These are phyloP conservation scores for Phaffia tasmanica DNA, from an alignment of 768 basidiomycete genomes.

Conservation along the genomic window DNA sequence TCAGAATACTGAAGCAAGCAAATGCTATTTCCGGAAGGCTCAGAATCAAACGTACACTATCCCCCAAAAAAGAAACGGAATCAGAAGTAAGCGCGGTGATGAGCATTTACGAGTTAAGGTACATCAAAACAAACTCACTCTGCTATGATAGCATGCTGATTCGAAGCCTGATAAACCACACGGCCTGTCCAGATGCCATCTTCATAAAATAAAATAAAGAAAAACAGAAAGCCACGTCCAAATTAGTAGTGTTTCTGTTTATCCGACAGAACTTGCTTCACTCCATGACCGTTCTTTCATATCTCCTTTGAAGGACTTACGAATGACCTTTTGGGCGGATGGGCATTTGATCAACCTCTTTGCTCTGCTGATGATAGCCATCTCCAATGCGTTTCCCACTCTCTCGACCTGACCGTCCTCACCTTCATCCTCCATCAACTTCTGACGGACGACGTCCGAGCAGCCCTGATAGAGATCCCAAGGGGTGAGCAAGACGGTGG, in stretches of 20 bases:
- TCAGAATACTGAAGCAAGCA: neutral
- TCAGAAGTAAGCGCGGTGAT: neutral
- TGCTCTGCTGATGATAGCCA: constrained; percentile 72
- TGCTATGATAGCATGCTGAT: constrained; percentile 55
- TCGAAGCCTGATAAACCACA: constrained; percentile 22
- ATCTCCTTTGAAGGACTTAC: constrained; percentile 32
- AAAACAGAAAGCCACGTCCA: neutral
- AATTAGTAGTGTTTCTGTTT: neutral
- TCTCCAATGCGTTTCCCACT: constrained; percentile 82
- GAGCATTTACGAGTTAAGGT: neutral
- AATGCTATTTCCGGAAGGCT: constrained; percentile 30
- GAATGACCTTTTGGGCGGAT: constrained; percentile 80
- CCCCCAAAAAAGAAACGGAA: too few relatives aligned
- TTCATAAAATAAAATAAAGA: neutral
- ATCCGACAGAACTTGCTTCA: too few relatives aligned
- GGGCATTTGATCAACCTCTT: constrained; percentile 82
- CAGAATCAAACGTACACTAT: constrained; percentile 21
- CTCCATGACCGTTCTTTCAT: neutral
- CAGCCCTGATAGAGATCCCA: constrained; percentile 26
- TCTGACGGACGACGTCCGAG: constrained; percentile 44
- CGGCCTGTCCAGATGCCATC: constrained; percentile 23
- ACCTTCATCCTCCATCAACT: constrained; percentile 49
- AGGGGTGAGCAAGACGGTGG: constrained; percentile 22
- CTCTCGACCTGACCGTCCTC: constrained; percentile 49
- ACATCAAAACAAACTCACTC: constrained; percentile 39